These are phyloP conservation scores for Termitomyces sp. DNA, from an alignment of 768 basidiomycete genomes.

Conservation along the genomic window DNA sequence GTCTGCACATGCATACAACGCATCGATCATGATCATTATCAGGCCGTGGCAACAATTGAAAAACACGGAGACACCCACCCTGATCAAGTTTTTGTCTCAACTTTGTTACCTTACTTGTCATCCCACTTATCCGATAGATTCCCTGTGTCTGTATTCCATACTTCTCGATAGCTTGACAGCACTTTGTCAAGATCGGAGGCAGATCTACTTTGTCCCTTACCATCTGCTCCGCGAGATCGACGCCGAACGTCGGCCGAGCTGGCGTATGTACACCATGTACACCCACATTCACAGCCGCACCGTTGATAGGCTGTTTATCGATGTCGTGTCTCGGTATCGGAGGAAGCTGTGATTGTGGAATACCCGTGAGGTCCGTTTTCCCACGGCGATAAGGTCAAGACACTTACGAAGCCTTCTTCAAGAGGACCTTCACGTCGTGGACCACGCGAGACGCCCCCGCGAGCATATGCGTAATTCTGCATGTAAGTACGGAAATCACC, in stretches of 20 bases:
- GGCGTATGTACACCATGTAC: constrained; percentile 57
- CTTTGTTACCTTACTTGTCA: constrained; percentile 77
- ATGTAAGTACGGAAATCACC: constrained; percentile 95
- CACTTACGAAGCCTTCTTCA: constrained; percentile 92
- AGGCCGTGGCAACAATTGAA: neutral
- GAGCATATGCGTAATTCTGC: constrained; percentile 95
- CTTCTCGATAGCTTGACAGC: constrained; percentile 88
- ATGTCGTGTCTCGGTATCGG: constrained; percentile 45
- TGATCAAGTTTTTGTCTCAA: constrained; percentile 82
- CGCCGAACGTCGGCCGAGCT: constrained; percentile 77
- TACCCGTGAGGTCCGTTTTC: neutral
- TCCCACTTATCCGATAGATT: constrained; percentile 92
- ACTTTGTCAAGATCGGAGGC: constrained; percentile 82
- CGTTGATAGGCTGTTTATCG: constrained; percentile 19
- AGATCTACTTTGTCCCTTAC: constrained; percentile 85
- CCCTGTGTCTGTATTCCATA: constrained; percentile 81
- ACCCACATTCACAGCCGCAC: constrained; percentile 26
- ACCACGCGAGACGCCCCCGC: constrained; percentile 60
- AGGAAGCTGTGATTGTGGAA: constrained; percentile 41
- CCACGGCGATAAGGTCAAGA: neutral
- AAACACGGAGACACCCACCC: constrained; percentile 40
- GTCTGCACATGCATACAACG: constrained; percentile 40
- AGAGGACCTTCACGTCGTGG: constrained; percentile 84
- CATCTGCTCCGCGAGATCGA: constrained; percentile 93
- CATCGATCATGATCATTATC: neutral